Evolutionary conservation across 202 grass and related monocot species (phyloP), one percentile per base, ranked within the genome.

Genomic region (Cymbopogon flexuosus): DNA sequence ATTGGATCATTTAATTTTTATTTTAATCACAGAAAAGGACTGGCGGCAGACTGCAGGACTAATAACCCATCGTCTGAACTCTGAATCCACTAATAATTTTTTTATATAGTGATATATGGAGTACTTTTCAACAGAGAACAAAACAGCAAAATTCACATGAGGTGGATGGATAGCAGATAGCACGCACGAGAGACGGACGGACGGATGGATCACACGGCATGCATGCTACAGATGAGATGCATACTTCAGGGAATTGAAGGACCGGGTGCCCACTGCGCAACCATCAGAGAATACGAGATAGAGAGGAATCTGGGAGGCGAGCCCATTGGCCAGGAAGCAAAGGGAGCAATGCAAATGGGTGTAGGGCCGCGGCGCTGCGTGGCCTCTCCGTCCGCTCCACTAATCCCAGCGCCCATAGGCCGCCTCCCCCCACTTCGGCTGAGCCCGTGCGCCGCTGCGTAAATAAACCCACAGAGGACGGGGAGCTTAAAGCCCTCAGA

Each of bases 321-420:
- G 59, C 43, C 82, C 80, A 93, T 89, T 90, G 88, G 77, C 77
- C 85, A 72, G 37, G 73, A 90, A 90, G 73, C 83, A 82, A 89
- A 83, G 43, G 43, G 4, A 49, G 68, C 76, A 62, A 41, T 10
- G 43, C 41, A 8, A 24, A 33, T 67, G 36, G 36, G 35, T 62
- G 62, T 89, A 86, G 62, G 85, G 78, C 60, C 72, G 43, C 34
- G 52, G 33, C 64, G 87, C 65, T 51, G 73, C 43, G 79, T 89
- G 71, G 83, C 77, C 79, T 61, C 82, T 60, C 87, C 83, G 65
- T 80, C 62, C 75, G 58, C 83, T 62, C 75, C 84, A 85, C 88
- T 89, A 86, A 89, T 73, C 74, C 42, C 35, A 8, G 40, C 67
- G 65, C 46, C 78, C 71, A 82, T 83, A 86, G 91, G 93, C 64